phyloP scores from a whole-genome alignment of 179 eudicot genomes.

The Silene noctiflora region DNA sequence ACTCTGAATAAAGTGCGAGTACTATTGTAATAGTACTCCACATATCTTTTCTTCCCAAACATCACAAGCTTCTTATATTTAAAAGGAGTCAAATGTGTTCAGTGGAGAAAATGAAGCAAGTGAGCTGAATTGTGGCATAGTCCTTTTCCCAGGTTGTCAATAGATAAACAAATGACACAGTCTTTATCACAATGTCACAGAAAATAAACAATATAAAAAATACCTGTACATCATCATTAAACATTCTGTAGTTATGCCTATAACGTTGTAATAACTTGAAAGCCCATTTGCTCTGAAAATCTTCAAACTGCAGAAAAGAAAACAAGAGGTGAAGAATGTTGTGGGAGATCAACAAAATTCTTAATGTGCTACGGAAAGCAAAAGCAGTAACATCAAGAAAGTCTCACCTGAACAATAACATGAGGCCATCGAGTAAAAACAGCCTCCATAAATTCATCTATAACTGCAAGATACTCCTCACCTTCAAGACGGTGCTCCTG shows the following conservation, averaged over 20 bases:
- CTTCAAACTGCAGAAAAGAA: slow-evolving; percentile 68
- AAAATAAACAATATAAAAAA: not conserved
- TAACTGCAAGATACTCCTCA: slow-evolving; percentile 79
- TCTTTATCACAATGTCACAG: slow-evolving; percentile 3
- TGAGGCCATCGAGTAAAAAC: slow-evolving; percentile 96
- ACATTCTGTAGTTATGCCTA: slow-evolving; percentile 86
- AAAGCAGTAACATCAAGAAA: slow-evolving; percentile 2
- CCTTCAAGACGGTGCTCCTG: slow-evolving; percentile 95
- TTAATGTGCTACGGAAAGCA: not conserved
- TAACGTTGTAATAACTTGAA: slow-evolving; percentile 89
- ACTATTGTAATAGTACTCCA: not conserved
- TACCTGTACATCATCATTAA: slow-evolving; percentile 98
- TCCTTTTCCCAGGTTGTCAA: not conserved
- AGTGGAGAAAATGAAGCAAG: not conserved
- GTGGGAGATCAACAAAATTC: not conserved
- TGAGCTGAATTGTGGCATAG: not conserved
- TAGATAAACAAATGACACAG: not conserved
- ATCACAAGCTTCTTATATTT: not conserved
- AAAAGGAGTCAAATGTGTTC: not conserved
- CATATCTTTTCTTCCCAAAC: not conserved
- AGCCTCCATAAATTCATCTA: slow-evolving; percentile 98
- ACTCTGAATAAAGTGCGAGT: no score
- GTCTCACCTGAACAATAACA: slow-evolving; percentile 87
- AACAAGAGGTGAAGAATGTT: not conserved
- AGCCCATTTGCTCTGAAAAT: slow-evolving; percentile 99